Base-by-base conservation (phyloP, 495 filamentous ascomycete genomes). In the Oleoguttula mirabilis region DNA sequence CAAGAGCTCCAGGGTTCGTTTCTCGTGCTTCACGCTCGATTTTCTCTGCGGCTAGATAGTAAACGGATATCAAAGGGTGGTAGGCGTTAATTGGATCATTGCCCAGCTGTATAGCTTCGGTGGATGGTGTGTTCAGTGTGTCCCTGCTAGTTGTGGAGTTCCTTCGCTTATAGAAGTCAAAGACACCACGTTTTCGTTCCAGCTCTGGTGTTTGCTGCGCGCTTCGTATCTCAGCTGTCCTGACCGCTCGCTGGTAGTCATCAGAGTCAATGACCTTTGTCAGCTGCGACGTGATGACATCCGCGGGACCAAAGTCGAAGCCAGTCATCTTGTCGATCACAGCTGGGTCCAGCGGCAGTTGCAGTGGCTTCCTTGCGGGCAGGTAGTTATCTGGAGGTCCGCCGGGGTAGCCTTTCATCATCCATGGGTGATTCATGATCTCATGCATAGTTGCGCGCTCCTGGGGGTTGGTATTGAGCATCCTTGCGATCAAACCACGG, bases 391-490 rank as follows among this genome's bases (percentile, higher is more conserved):
- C 90, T 14, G 88, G 88, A 27, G 86, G 76, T n/a, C n/a, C n/a
- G 3, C 69, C 70, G 48, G 68, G 77, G 59, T 86, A 95, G 15
- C 88, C 87, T 63, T 99, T 99, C 35, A 80, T 81, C 71, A 96
- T 86, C 90, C 90, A 99, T 3, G 90, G 85, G 57, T 99, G 92
- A 51, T 73, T 84, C 76, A 96, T 84, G 50, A 99, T 94, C 61
- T 99, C 90, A 36, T 73, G 66, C 55, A 99, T 73, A 39, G 74
- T 86, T 17, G 88, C 85, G 44, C 90, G 75, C 54, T 94, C 76
- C 57, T 68, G 78, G 17, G 92, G 92, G 54, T 96, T 88, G 7
- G 90, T 96, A 11, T 94, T 88, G 39, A 99, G 71, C 90, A 99
- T 99, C 41, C 87, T 73, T 3, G 85, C 87, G 22, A 99, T 85